These are phyloP conservation scores for Eucalyptus urophylla DNA, from an alignment of 345 rosid species.

Conservation along the genomic window DNA sequence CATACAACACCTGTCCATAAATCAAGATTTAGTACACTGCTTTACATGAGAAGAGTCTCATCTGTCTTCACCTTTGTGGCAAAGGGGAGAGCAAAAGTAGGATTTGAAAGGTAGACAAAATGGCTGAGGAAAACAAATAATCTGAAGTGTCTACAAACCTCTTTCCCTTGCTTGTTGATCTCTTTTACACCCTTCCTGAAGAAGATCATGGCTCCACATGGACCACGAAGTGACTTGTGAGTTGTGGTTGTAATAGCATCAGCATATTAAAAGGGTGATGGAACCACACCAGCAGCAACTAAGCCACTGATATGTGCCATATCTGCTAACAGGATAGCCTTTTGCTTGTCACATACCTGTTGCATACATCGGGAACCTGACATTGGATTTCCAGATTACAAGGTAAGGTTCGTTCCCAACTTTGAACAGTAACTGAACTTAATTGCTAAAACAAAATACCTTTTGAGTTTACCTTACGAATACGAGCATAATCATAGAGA, in stretches of 20 bases:
- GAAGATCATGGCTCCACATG: constrained; percentile 99
- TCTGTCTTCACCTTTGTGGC: not conserved
- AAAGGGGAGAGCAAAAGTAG: not conserved
- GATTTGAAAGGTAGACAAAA: not conserved
- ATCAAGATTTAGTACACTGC: not conserved
- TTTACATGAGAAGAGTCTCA: not conserved
- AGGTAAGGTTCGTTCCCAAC: not conserved
- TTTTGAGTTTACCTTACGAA: constrained; percentile 52
- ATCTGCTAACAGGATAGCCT: constrained; percentile 85
- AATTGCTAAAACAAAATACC: not conserved
- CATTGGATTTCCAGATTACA: not conserved
- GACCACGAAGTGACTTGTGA: constrained; percentile 98
- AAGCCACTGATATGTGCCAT: constrained; percentile 99
- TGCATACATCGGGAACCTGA: not conserved
- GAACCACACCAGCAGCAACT: constrained; percentile 93
- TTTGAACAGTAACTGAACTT: not conserved
- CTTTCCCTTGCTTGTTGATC: constrained; percentile 87
- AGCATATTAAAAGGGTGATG: constrained; percentile 94
- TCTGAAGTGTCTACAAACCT: constrained; percentile 25
- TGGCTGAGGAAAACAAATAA: not conserved
- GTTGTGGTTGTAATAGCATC: constrained; percentile 96
- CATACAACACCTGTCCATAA: constrained; percentile 56
- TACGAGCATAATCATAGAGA: constrained; percentile 80
- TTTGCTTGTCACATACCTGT: constrained; percentile 97
- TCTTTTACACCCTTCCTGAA: constrained; percentile 90